These are phyloP conservation scores for Phialophora macrospora DNA, from an alignment of 2,329 filamentous ascomycete species.

Conservation along the genomic window DNA sequence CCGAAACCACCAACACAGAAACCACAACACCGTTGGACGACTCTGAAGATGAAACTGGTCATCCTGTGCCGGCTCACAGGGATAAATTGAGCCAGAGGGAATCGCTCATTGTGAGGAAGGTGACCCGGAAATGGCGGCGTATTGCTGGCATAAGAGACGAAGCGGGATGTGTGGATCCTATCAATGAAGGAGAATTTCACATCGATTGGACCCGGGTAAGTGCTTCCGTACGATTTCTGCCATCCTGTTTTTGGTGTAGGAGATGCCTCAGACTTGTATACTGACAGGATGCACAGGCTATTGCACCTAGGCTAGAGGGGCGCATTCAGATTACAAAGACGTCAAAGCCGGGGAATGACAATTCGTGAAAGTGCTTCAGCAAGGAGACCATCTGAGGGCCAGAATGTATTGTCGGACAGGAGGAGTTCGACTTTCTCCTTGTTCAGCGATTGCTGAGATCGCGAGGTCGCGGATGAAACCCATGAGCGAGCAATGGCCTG, in stretches of 20 bases:
- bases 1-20: slow-evolving; percentile 39
- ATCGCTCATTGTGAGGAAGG: slow-evolving; percentile 34
- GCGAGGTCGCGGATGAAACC: neutral
- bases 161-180: slow-evolving; percentile 33
- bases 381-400: neutral
- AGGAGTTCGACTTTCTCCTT: neutral
- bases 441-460: neutral
- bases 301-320: slow-evolving; percentile 77
- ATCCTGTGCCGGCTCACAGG: slow-evolving; percentile 13
- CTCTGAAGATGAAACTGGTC: slow-evolving; percentile 55
- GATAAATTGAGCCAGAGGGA: slow-evolving; percentile 37
- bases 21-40: slow-evolving; percentile 46
- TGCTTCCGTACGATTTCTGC: slow-evolving; percentile 1
- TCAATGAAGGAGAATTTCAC: slow-evolving; percentile 36
- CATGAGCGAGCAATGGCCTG: neutral
- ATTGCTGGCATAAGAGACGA: slow-evolving; percentile 33
- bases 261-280: neutral
- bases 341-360: neutral
- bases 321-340: slow-evolving; percentile 59
- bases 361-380: neutral
- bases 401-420: neutral
- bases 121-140: slow-evolving; percentile 38
- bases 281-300: slow-evolving; percentile 56
- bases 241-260: neutral
- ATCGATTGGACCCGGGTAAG: slow-evolving; percentile 38